A percentile compares a stretch with the other conserved stretches of the same genome.
Conservation (phyloP, 2,329 filamentous ascomycete genomes). For the Lachnellula subtilissima region DNA sequence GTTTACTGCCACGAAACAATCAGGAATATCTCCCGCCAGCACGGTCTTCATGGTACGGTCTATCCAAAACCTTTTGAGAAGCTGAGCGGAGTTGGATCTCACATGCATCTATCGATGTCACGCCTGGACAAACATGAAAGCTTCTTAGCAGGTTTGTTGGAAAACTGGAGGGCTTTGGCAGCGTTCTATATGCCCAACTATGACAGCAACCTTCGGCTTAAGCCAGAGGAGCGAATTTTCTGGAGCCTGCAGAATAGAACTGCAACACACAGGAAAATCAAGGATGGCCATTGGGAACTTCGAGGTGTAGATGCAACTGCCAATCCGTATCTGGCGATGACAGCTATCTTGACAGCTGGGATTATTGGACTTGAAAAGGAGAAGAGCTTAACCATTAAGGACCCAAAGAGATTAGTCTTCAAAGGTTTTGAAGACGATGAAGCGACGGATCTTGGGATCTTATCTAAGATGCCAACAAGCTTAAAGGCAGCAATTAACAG, state of each 20-base stretch:
- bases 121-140: constrained; percentile 46
- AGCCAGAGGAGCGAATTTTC: constrained; percentile 65
- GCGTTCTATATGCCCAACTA: constrained; percentile 64
- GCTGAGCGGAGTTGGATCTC: constrained; percentile 59
- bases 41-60: constrained; percentile 63
- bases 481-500: constrained; percentile 50
- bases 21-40: constrained; percentile 54
- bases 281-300: constrained; percentile 67
- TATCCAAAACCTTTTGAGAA: constrained; percentile 63
- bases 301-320: constrained; percentile 59
- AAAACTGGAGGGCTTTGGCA: constrained; percentile 57
- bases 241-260: constrained; percentile 81
- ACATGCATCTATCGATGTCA: constrained; percentile 64
- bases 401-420: constrained; percentile 51
- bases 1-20: constrained; percentile 67
- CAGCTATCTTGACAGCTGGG: constrained; percentile 56
- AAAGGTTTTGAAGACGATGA: constrained; percentile 4
- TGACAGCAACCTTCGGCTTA: constrained; percentile 62
- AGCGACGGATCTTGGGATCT: constrained; percentile 48
- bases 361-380: constrained; percentile 46
- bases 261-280: constrained; percentile 63
- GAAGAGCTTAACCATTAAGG: constrained; percentile 40
- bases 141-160: constrained; percentile 68
- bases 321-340: constrained; percentile 50
- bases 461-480: constrained; percentile 46